Conservation (phyloP, 2,329 filamentous ascomycete genomes). For the Botrytis deweyae region DNA sequence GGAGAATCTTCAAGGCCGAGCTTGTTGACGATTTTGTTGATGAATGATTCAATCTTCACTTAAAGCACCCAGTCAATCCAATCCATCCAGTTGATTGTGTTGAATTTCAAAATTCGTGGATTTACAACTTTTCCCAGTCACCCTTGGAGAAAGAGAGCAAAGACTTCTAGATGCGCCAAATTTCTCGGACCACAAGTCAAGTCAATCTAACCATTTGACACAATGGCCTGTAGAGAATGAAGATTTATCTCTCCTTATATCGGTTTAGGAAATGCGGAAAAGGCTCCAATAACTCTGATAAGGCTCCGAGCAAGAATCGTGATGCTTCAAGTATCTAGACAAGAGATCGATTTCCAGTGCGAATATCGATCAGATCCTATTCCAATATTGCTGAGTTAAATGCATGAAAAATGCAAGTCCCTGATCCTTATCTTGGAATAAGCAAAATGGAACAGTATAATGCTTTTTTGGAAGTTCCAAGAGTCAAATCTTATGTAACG, state of each 20-base stretch:
- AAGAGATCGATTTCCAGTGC: neutral
- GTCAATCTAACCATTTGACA: neutral
- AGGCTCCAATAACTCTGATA: too few relatives aligned
- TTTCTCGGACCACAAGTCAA: neutral
- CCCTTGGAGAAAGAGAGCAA: neutral
- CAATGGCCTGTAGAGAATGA: neutral
- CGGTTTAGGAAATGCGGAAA: neutral
- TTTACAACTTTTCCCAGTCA: neutral
- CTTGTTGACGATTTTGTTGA: neutral
- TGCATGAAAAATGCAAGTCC: conserved; percentile 1
- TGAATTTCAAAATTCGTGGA: conserved; percentile 4
- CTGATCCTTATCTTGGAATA: neutral
- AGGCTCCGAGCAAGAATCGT: neutral
- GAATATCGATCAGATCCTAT: neutral
- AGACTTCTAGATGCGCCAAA: neutral
- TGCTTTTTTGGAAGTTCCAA: neutral
- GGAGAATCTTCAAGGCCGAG: conserved; percentile 5
- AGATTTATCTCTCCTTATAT: neutral
- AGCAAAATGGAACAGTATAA: conserved; percentile 5
- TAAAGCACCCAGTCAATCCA: neutral
- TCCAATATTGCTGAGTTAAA: neutral
- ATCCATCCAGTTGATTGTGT: neutral
- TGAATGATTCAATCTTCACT: neutral
- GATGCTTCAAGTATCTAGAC: conserved; percentile 3
- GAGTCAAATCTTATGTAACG: neutral